phyloP scores from a whole-genome alignment of 495 filamentous ascomycete species.

The Entonaema liquescens region DNA sequence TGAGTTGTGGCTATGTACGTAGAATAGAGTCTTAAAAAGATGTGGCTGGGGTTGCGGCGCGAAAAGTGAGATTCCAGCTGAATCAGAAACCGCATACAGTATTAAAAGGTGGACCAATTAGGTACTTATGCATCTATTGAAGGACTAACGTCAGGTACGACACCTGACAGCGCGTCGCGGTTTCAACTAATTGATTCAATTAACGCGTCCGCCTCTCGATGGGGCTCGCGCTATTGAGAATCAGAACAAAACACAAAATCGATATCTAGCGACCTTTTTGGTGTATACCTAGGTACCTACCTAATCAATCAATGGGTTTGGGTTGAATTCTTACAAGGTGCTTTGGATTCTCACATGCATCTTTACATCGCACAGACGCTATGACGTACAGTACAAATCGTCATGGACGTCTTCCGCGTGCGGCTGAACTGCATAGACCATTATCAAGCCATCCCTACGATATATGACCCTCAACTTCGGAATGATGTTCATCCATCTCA shows the following conservation, averaged over 20 bases:
- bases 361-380: conserved; percentile 10
- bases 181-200: conserved; percentile 6
- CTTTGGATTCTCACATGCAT: conserved; percentile 22
- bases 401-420: conserved; percentile 77
- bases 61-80: too few relatives aligned
- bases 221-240: background rate
- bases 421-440: conserved; percentile 95
- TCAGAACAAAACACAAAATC: background rate
- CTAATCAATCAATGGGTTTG: background rate
- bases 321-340: background rate
- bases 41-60: background rate
- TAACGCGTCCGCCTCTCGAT: conserved; percentile 35
- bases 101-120: too few relatives aligned
- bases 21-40: background rate
- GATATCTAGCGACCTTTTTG: background rate
- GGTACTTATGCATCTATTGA: conserved; percentile 4
- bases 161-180: conserved; percentile 45
- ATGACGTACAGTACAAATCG: conserved; percentile 31
- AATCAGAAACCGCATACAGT: too few relatives aligned
- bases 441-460: conserved; percentile 80
- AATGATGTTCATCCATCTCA: conserved; percentile 60
- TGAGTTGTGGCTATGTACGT: conserved; percentile 18
- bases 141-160: background rate
- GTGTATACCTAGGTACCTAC: too few relatives aligned
- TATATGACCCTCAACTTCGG: conserved; percentile 82